Conservation (phyloP, 2,329 filamentous ascomycete species). For the Macrophomina tecta region DNA sequence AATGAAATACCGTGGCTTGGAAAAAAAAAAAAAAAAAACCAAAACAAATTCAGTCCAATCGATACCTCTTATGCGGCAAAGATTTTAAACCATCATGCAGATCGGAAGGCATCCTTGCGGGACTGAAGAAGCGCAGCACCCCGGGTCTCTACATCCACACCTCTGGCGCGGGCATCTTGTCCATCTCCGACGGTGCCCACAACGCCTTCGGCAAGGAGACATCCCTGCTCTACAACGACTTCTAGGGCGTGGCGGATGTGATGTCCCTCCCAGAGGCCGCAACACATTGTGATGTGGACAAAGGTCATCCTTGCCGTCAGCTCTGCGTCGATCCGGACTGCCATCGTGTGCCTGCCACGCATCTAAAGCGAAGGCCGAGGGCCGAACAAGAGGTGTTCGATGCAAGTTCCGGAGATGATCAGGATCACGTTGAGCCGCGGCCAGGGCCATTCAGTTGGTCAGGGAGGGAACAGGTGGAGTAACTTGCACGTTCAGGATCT, state of each 20-base stretch:
- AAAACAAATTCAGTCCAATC: no score
- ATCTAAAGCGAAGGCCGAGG: conserved; percentile 69
- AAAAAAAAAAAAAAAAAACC: no score
- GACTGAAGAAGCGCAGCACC: background rate
- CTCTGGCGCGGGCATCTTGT: conserved; percentile 62
- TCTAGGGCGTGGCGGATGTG: conserved; percentile 62
- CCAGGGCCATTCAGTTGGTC: conserved; percentile 60
- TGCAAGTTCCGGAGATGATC: conserved; percentile 65
- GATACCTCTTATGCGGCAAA: no score
- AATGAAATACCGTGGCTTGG: no score
- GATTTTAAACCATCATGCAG: no score
- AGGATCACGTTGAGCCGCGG: conserved; percentile 62
- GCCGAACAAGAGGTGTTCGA: conserved; percentile 55
- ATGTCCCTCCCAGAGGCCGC: conserved; percentile 59
- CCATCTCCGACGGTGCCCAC: conserved; percentile 53
- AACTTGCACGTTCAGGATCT: conserved; percentile 66
- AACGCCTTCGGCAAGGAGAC: conserved; percentile 52
- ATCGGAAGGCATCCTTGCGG: background rate
- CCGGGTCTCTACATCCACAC: conserved; percentile 51
- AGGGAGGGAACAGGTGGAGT: conserved; percentile 64
- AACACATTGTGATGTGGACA: no score
- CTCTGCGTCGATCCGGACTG: conserved; percentile 32
- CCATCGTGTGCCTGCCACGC: conserved; percentile 67
- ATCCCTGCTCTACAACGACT: conserved; percentile 64
- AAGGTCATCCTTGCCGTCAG: conserved; percentile 39